Conservation (phyloP, 129 eudicot genomes). For the Flaveria bidentis region DNA sequence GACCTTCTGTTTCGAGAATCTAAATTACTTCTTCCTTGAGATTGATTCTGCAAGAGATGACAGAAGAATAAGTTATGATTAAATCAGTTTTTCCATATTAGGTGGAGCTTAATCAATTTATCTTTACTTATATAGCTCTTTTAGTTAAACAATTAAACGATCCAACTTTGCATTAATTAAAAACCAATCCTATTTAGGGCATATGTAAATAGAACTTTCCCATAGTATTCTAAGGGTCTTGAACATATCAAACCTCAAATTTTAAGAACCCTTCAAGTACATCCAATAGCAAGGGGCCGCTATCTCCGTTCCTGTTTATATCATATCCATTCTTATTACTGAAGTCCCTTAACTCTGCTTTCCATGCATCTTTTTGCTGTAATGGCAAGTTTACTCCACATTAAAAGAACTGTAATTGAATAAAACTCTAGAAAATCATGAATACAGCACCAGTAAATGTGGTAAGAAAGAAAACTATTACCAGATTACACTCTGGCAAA, state of each 20-base stretch:
- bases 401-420: background rate
- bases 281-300: conserved; percentile 90
- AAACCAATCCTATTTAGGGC: background rate
- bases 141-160: background rate
- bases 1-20: conserved; percentile 79
- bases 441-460: background rate
- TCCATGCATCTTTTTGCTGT: conserved; percentile 96
- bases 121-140: background rate
- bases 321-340: conserved; percentile 88
- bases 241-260: conserved; percentile 59
- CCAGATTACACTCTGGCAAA: conserved; percentile 92
- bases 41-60: conserved; percentile 54
- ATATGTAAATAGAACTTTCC: background rate
- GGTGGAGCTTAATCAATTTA: background rate
- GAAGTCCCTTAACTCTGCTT: conserved; percentile 87
- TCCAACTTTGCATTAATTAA: background rate
- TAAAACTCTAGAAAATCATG: background rate
- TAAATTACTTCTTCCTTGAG: conserved; percentile 69
- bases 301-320: conserved; percentile 86
- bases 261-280: conserved; percentile 98
- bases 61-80: background rate
- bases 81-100: background rate
- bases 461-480: conserved; percentile 30
- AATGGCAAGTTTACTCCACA: conserved; percentile 24
- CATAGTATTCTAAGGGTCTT: background rate